Conservation (phyloP, 257 asterid species). For the Striga asiatica region DNA sequence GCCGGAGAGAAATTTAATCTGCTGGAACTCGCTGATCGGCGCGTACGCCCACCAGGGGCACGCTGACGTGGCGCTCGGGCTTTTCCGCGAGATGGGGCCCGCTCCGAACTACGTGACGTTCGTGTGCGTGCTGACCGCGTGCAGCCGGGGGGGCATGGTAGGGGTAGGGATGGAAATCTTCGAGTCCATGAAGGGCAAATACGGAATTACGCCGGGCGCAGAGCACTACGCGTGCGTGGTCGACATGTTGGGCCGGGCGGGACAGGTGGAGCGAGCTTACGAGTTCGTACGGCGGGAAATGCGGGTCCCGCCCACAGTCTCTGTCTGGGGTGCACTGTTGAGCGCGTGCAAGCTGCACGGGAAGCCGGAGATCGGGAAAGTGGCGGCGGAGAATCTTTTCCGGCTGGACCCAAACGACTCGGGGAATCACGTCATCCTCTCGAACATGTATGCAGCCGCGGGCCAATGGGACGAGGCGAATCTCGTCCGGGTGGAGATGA, state of each 20-base stretch:
- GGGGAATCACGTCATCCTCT: conserved; percentile 70
- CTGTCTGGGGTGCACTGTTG: conserved; percentile 87
- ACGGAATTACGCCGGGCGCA: conserved; percentile 55
- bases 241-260: conserved; percentile 88
- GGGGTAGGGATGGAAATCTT: conserved; percentile 53
- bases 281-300: conserved; percentile 38
- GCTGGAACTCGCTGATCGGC: conserved; percentile 82
- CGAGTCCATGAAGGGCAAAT: conserved; percentile 41
- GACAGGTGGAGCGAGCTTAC: conserved; percentile 69
- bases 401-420: conserved; percentile 80
- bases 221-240: conserved; percentile 88
- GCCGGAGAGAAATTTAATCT: conserved; percentile 51
- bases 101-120: conserved; percentile 69
- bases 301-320: conserved; percentile 57
- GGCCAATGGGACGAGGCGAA: conserved; percentile 84
- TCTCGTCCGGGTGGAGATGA: conserved; percentile 65
- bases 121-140: conserved; percentile 67
- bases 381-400: conserved; percentile 70
- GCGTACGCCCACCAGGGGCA: conserved; percentile 81
- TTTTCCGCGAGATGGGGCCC: conserved; percentile 40
- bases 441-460: conserved; percentile 66
- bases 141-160: conserved; percentile 86
- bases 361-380: conserved; percentile 49
- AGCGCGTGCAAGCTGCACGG: conserved; percentile 73
- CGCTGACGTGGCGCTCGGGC: conserved; percentile 49